A percentile compares a stretch with the other conserved stretches of the same genome.
These are phyloP conservation scores for Dactylellina leptospora DNA, from an alignment of 2,329 filamentous ascomycete genomes.

Conservation along the genomic window DNA sequence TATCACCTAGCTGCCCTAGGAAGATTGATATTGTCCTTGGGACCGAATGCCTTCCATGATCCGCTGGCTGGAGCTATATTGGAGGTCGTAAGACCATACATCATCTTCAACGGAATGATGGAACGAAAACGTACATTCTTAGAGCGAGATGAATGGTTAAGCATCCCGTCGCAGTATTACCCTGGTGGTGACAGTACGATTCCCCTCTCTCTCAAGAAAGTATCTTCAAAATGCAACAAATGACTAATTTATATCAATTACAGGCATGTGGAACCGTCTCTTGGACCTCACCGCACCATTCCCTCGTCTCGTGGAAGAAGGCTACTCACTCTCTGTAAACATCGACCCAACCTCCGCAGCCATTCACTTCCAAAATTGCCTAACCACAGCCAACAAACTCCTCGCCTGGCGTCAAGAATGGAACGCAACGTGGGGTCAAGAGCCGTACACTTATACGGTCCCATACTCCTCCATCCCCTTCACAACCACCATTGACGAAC, in stretches of 20 bases:
- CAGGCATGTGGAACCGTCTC: constrained; percentile 38
- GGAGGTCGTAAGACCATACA: constrained; percentile 46
- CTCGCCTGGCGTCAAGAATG: constrained; percentile 47
- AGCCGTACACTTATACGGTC: constrained; percentile 40
- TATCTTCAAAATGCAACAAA: not conserved
- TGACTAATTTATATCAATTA: not conserved
- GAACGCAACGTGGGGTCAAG: constrained; percentile 34
- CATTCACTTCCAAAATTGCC: constrained; percentile 27
- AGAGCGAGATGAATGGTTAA: constrained; percentile 44
- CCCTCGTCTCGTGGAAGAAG: constrained; percentile 34
- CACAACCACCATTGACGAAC: constrained; percentile 25
- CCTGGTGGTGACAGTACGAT: constrained; percentile 46
- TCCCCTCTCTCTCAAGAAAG: not conserved
- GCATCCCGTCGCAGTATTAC: constrained; percentile 38
- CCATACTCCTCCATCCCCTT: constrained; percentile 21
- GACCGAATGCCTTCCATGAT: constrained; percentile 42
- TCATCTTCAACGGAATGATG: constrained; percentile 42
- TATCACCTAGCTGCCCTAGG: constrained; percentile 46
- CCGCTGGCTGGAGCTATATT: constrained; percentile 47
- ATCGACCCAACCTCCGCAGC: constrained; percentile 28
- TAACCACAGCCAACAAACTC: constrained; percentile 19
- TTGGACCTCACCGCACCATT: constrained; percentile 24
- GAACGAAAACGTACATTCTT: constrained; percentile 37
- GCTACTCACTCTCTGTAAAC: constrained; percentile 21
- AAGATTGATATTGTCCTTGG: constrained; percentile 32